phyloP scores from a whole-genome alignment of 139 green algal species.

The Pseudopediastrum boryanum region DNA sequence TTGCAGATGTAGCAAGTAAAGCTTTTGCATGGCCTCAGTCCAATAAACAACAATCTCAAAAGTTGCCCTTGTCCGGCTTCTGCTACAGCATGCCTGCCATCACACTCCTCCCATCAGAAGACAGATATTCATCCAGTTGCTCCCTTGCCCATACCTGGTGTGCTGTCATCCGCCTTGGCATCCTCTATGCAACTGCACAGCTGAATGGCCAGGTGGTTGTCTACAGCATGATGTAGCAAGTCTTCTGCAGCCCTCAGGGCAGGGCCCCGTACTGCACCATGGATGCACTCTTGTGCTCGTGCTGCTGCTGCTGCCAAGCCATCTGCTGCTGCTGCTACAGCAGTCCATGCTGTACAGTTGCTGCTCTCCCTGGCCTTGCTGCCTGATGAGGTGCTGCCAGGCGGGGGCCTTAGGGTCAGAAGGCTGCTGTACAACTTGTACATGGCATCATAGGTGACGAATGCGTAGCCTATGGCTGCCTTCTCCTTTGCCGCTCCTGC shows the following conservation, averaged over 20 bases:
- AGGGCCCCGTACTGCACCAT: slow-evolving; percentile 37
- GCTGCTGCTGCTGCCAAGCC: background rate
- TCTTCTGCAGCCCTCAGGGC: slow-evolving; percentile 54
- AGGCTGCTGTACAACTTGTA: slow-evolving; percentile 44
- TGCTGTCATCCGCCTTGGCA: too few relatives aligned
- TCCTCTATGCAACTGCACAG: slow-evolving; percentile 61
- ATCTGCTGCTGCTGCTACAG: slow-evolving; percentile 4
- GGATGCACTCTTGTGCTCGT: slow-evolving; percentile 18
- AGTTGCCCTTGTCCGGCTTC: too few relatives aligned
- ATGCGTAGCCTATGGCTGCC: slow-evolving; percentile 50
- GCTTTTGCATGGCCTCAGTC: too few relatives aligned
- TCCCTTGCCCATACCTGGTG: too few relatives aligned
- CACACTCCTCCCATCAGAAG: too few relatives aligned
- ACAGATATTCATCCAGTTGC: too few relatives aligned
- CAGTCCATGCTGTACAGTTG: background rate
- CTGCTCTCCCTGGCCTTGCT: background rate
- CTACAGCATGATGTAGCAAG: slow-evolving; percentile 22
- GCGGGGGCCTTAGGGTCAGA: slow-evolving; percentile 22
- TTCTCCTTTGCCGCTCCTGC: slow-evolving; percentile 47
- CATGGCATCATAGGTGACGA: slow-evolving; percentile 46
- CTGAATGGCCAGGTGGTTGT: slow-evolving; percentile 36
- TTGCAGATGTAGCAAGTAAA: too few relatives aligned
- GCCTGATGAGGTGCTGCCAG: background rate
- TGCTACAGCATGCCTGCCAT: too few relatives aligned
- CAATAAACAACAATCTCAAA: too few relatives aligned